Conservation (phyloP, 2,329 filamentous ascomycete species). For the Aspergillus floridensis region DNA sequence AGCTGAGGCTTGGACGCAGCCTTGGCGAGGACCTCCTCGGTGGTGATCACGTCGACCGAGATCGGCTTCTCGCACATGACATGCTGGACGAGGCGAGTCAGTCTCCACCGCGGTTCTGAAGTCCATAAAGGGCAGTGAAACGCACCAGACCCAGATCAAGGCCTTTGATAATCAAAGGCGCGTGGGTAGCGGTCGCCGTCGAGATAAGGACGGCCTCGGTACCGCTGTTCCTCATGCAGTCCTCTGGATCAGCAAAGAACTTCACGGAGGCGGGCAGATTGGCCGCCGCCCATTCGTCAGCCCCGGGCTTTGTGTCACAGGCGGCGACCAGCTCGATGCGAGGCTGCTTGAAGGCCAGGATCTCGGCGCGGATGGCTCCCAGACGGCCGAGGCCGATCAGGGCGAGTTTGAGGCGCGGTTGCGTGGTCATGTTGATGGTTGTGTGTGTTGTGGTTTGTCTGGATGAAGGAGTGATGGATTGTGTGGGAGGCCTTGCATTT, state of each 20-base stretch:
- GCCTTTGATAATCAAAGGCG: constrained; percentile 3
- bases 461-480: too few species aligned
- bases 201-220: constrained; percentile 10
- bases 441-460: background rate
- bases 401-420: constrained; percentile 8
- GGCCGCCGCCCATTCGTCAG: constrained; percentile 30
- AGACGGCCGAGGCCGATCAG: constrained; percentile 13
- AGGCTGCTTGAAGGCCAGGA: constrained; percentile 36
- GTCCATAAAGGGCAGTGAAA: background rate
- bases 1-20: constrained; percentile 10
- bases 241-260: constrained; percentile 5
- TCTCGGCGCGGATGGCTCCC: constrained; percentile 28
- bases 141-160: constrained; percentile 3
- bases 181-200: constrained; percentile 10
- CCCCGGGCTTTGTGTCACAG: constrained; percentile 34
- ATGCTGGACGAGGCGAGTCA: background rate
- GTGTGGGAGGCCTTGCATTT: too few species aligned
- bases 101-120: too few species aligned
- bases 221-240: constrained; percentile 7
- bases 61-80: constrained; percentile 14
- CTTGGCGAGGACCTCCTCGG: constrained; percentile 8
- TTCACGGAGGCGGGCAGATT: constrained; percentile 18
- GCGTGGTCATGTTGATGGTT: background rate
- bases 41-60: constrained; percentile 9
- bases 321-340: constrained; percentile 36